Percentiles rank a stretch among this genome's conserved stretches.
Evolutionary conservation across 768 basidiomycete species (phyloP).

Genomic region (Crepidotus variabilis): DNA sequence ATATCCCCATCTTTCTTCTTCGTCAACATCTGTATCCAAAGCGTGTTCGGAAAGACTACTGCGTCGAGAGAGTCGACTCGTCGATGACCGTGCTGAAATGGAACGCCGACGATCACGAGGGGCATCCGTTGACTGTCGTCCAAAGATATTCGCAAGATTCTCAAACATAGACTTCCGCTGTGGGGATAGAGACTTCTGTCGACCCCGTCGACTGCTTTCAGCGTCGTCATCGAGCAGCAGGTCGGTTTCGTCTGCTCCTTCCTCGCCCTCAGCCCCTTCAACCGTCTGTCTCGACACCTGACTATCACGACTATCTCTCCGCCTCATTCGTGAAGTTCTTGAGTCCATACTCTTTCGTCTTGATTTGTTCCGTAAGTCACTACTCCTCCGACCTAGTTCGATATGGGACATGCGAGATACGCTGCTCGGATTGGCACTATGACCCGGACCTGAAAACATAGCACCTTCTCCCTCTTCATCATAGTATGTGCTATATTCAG

Average conservation of each 20-base stretch:
- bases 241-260: conserved; percentile 25
- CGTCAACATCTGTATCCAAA: conserved; percentile 49
- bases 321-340: conserved; percentile 27
- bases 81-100: conserved; percentile 54
- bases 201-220: conserved; percentile 25
- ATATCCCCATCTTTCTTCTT: conserved; percentile 87
- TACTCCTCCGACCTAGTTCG: conserved; percentile 52
- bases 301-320: conserved; percentile 46
- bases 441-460: conserved; percentile 77
- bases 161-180: conserved; percentile 50
- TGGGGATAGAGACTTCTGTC: conserved; percentile 31
- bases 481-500: conserved; percentile 56
- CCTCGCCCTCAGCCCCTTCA: conserved; percentile 29
- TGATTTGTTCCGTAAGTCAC: conserved; percentile 46
- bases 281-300: conserved; percentile 37
- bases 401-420: conserved; percentile 74
- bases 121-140: conserved; percentile 39
- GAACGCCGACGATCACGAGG: conserved; percentile 46
- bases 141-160: conserved; percentile 67
- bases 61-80: conserved; percentile 47
- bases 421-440: conserved; percentile 71
- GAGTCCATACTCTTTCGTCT: conserved; percentile 53
- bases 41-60: conserved; percentile 50
- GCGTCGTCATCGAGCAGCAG: conserved; percentile 22
- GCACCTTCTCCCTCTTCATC: conserved; percentile 58